Percentiles rank a stretch among this genome's conserved stretches.
phyloP scores from a whole-genome alignment of 768 basidiomycete species.

The Tricholoma bakamatsutake region DNA sequence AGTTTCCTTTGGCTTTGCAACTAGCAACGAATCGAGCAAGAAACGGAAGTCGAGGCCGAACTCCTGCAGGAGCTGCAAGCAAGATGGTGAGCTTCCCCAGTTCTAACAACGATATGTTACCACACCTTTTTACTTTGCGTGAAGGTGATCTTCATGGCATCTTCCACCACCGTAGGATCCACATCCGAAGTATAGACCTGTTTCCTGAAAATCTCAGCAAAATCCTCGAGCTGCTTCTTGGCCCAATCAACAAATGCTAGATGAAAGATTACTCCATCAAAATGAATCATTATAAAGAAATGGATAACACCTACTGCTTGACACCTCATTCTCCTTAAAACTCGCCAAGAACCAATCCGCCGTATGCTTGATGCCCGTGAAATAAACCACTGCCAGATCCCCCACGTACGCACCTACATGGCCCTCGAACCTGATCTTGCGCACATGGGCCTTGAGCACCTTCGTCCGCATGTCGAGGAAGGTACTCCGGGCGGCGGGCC shows the following conservation, averaged over 20 bases:
- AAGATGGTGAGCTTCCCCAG: neutral
- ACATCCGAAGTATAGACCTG: constrained; percentile 88
- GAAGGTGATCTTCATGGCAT: constrained; percentile 72
- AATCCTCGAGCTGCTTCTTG: constrained; percentile 75
- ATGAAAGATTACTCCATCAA: neutral
- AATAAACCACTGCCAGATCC: constrained; percentile 83
- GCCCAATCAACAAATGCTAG: constrained; percentile 97
- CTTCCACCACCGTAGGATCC: constrained; percentile 63
- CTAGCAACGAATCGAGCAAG: constrained; percentile 72
- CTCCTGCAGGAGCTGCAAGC: constrained; percentile 72
- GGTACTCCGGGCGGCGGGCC: constrained; percentile 71
- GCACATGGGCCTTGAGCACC: constrained; percentile 69
- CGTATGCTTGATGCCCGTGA: constrained; percentile 94
- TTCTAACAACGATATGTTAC: neutral
- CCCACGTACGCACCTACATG: constrained; percentile 81
- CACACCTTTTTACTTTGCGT: constrained; percentile 79
- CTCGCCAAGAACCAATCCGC: constrained; percentile 97
- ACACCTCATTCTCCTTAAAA: constrained; percentile 92
- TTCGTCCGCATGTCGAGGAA: constrained; percentile 77
- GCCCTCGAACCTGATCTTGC: constrained; percentile 88
- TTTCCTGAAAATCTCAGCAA: constrained; percentile 78
- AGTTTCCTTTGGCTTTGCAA: constrained; percentile 40
- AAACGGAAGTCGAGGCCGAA: constrained; percentile 93
- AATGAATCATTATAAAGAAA: neutral
- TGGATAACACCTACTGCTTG: constrained; percentile 62